Conservation (phyloP, 1,284 basidiomycete species). For the Microbotryum scabiosae region DNA sequence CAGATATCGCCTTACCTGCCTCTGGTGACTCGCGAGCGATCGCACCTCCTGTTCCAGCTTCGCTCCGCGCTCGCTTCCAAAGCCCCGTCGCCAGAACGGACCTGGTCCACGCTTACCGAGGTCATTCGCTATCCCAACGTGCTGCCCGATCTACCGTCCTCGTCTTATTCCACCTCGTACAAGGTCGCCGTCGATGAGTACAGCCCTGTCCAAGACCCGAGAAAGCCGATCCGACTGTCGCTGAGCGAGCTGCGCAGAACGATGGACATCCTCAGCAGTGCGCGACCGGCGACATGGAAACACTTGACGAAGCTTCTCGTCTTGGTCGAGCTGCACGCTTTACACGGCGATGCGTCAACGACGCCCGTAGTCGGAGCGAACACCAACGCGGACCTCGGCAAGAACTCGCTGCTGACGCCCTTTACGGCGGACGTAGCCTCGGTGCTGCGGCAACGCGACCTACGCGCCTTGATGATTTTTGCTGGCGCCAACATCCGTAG, state of each 20-base stretch:
- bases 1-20: constrained; percentile 27
- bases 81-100: constrained; percentile 1
- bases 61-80: constrained; percentile 1
- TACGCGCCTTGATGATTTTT: constrained; percentile 16
- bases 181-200: constrained; percentile 2
- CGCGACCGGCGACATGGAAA: constrained; percentile 12
- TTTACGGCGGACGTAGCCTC: too few relatives aligned
- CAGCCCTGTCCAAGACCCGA: not conserved
- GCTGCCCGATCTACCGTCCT: constrained; percentile 10
- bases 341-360: not conserved
- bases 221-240: constrained; percentile 14
- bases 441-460: constrained; percentile 6
- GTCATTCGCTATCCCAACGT: constrained; percentile 20
- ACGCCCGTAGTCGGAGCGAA: too few relatives aligned
- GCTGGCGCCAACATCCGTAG: constrained; percentile 1
- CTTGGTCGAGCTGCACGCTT: constrained; percentile 24
- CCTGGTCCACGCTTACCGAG: constrained; percentile 13
- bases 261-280: constrained; percentile 12
- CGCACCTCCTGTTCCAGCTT: constrained; percentile 13
- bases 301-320: constrained; percentile 22
- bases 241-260: constrained; percentile 9
- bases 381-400: too few relatives aligned
- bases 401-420: too few relatives aligned
- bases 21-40: constrained; percentile 21
- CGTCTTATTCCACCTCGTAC: constrained; percentile 6